A percentile compares a stretch with the other conserved stretches of the same genome.
phyloP scores from a whole-genome alignment of 2,329 filamentous ascomycete species.

The Xylogone sp. region DNA sequence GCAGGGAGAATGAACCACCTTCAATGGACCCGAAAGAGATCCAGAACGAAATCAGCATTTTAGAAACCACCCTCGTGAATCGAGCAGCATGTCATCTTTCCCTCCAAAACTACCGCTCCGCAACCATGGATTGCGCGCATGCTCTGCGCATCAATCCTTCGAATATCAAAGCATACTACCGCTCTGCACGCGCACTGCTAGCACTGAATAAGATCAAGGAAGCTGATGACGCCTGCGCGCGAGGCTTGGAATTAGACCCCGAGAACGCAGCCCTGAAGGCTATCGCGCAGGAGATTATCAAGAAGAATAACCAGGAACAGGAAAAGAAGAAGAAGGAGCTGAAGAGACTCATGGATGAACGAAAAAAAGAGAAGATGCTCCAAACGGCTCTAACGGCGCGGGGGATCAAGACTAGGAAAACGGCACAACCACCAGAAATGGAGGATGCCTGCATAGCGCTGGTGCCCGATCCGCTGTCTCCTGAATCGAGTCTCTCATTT shows the following conservation, averaged over 20 bases:
- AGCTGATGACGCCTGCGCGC: constrained; percentile 73
- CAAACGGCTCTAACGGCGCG: constrained; percentile 63
- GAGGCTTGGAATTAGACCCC: constrained; percentile 70
- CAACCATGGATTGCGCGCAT: constrained; percentile 78
- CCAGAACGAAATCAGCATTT: constrained; percentile 53
- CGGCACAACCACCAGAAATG: constrained; percentile 74
- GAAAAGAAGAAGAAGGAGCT: constrained; percentile 52
- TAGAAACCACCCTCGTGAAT: constrained; percentile 80
- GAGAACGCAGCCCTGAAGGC: constrained; percentile 62
- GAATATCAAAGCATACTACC: constrained; percentile 90
- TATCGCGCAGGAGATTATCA: constrained; percentile 60
- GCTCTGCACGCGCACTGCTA: constrained; percentile 73
- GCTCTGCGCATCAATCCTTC: constrained; percentile 73
- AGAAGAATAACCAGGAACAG: constrained; percentile 52
- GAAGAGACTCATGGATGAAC: constrained; percentile 50
- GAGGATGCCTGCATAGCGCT: constrained; percentile 76
- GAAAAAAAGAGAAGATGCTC: constrained; percentile 57
- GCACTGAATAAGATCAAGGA: constrained; percentile 75
- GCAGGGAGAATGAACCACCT: constrained; percentile 34
- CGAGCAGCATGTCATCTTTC: constrained; percentile 87
- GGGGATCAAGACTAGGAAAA: constrained; percentile 64
- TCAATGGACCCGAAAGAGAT: constrained; percentile 39
- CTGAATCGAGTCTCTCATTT: constrained; percentile 67
- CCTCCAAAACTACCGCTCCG: constrained; percentile 82
- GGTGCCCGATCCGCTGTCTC: constrained; percentile 68